phyloP scores from a whole-genome alignment of 208 protist genomes.

The Endotrypanum monterogeii region DNA sequence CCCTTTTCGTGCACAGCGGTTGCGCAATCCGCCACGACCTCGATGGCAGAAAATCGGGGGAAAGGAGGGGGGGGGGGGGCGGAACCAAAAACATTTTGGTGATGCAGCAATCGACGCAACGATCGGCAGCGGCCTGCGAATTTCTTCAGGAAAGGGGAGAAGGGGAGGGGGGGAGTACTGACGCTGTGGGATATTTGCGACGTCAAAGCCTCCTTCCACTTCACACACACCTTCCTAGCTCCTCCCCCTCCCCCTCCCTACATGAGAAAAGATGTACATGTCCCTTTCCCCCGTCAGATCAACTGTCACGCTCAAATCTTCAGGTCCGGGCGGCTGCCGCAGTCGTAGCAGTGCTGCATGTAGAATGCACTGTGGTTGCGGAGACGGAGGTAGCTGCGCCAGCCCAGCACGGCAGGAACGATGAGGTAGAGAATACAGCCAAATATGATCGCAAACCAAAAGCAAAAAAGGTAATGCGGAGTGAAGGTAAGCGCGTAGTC shows the following conservation, averaged over 20 bases:
- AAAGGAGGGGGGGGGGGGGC: too few species aligned
- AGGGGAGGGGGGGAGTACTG: too few species aligned
- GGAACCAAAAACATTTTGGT: too few species aligned
- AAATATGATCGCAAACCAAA: conserved; percentile 71
- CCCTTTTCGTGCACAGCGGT: too few species aligned
- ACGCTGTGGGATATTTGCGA: too few species aligned
- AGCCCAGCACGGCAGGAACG: conserved; percentile 55
- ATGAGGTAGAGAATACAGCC: conserved; percentile 60
- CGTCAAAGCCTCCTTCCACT: too few species aligned
- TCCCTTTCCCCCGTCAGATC: background rate
- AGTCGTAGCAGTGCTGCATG: conserved; percentile 24
- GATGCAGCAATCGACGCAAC: background rate
- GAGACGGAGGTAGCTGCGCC: conserved; percentile 53
- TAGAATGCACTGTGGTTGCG: conserved; percentile 28
- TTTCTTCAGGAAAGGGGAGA: background rate
- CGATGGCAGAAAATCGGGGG: background rate
- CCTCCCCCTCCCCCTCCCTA: background rate
- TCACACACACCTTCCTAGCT: background rate
- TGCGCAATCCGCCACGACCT: too few species aligned
- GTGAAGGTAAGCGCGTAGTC: conserved; percentile 64
- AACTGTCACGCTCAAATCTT: background rate
- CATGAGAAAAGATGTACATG: too few species aligned
- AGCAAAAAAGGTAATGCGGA: conserved; percentile 57
- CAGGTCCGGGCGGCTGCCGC: conserved; percentile 3
- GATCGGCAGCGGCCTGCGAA: background rate